Evolutionary conservation across 2,329 filamentous ascomycete genomes (phyloP), one percentile per base, ranked within the genome.

Genomic region (Aspergillus ustus): DNA sequence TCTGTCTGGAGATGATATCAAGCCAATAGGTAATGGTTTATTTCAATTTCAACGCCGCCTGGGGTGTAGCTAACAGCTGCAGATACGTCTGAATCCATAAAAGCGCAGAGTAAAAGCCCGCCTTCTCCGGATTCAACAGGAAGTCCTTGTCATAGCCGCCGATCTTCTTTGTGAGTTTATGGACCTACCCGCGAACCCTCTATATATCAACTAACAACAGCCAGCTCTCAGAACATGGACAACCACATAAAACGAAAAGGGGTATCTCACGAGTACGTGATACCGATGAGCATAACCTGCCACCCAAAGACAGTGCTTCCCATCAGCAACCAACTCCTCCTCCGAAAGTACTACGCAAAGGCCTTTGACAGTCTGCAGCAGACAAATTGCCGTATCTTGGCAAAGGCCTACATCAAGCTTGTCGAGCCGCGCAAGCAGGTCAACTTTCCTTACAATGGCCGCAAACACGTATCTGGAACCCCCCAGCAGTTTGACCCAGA

Each of bases 401-500:
- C 74, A 15, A 75, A 76, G 51, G 73, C 73, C 49, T 76, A 73
- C 57, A 67, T 76, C 63, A 76, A 75, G 59, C 59, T 75, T n/a
- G 70, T 76, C 4, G 74, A 76, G 60, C 74, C 74, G 15, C 72
- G 73, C 37, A 76, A 76, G 44, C 74, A 76, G 60, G 73, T 74
- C 29, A 75, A 75, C 48, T 74, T 72, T 44, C 74, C 74, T 8
- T 76, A 76, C 57, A 76, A 75, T 56, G 74, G 74, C 43, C 70
- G 71, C 15, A 75, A 71, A 48, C 65, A 71, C 17, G 69, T 74
- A 31, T 67, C 67, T 1, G 74, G 74, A 7, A 64, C 68, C 2
- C 68, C 73, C 7, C 71, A 73, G 53, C 66, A 71, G 40, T 68
- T 73, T 15, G 69, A 75, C 45, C 74, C 74, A 0, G 74, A 76